Base-by-base conservation (phyloP, 805 yeast genomes). In the Barnettozyma salicaria region DNA sequence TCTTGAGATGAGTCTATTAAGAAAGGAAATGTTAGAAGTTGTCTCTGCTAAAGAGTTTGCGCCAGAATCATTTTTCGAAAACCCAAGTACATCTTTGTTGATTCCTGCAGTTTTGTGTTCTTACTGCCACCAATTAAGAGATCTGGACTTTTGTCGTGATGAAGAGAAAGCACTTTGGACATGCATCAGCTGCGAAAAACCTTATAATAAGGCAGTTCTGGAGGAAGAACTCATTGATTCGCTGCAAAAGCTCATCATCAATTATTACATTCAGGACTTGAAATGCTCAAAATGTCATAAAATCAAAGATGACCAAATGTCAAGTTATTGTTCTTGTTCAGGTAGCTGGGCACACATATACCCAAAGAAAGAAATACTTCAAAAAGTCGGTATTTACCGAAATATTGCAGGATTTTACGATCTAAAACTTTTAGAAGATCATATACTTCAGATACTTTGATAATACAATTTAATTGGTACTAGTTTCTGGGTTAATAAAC, bases 11-110 rank as follows among this genome's bases (percentile, higher is more conserved):
- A 67, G 96, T 44, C 59, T 80, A 42, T 58, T 92, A 39, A 70
- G 96, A 39, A 78, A 83, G 43, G 88, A 82, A 38, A 61, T 94
- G 43, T 66, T 92, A 25, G 68, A 72, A 2, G 58, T 83, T 5
- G 74, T 94, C 48, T 95, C 88, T 21, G 72, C 89, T 27, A 77
- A 81, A 42, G 98, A 92, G 55, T 92, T 92, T 60, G 78, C 86
- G 45, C 72, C 72, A 4, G 85, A 78, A 40, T 85, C 90, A 1
- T 65, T 65, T 13, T 89, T 88, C 59, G 60, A 57, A 27, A 77
- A 87, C 53, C 96, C 96, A 12, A 74, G 92, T 34, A 67, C 84
- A 0, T 72, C 84, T 1, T 65, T 92, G 42, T 62, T 68, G 24
- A 58, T 92, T 4, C 72, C 80, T 2, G 80, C 79, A 30, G 70